These are phyloP conservation scores for Hypholoma sublateritium DNA, from an alignment of 768 basidiomycete species.

Conservation along the genomic window DNA sequence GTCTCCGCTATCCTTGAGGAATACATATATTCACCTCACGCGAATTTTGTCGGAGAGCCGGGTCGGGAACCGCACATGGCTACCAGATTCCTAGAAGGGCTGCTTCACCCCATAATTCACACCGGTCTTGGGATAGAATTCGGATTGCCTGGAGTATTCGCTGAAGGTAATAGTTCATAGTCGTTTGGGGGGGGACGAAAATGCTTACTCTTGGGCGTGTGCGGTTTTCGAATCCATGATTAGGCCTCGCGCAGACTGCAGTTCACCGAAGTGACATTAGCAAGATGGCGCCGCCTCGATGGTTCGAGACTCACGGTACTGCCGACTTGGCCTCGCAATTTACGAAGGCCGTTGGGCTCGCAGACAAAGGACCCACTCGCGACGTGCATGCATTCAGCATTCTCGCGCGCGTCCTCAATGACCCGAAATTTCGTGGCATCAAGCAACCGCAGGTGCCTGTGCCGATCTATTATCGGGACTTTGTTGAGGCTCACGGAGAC, in stretches of 20 bases:
- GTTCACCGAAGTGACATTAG: background rate
- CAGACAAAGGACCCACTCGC: background rate
- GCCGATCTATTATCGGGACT: background rate
- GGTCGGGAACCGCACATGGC: slow-evolving; percentile 11
- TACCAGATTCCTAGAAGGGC: slow-evolving; percentile 7
- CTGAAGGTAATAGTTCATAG: slow-evolving; percentile 5
- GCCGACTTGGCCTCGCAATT: background rate
- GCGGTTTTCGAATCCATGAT: background rate
- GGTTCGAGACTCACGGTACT: background rate
- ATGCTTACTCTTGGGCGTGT: background rate
- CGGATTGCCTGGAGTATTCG: slow-evolving; percentile 12
- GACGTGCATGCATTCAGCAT: slow-evolving; percentile 12
- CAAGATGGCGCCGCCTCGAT: background rate
- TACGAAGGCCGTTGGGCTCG: slow-evolving; percentile 1
- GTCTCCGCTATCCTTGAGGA: slow-evolving; percentile 8
- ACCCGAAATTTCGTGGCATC: slow-evolving; percentile 1
- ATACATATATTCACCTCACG: slow-evolving; percentile 8
- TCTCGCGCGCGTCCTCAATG: slow-evolving; percentile 8
- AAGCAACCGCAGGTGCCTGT: background rate
- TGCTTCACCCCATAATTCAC: slow-evolving; percentile 15
- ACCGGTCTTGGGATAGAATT: slow-evolving; percentile 16
- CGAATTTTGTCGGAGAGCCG: slow-evolving; percentile 4
- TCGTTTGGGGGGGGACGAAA: too few relatives aligned
- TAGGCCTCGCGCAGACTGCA: slow-evolving; percentile 9
- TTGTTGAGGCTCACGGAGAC: background rate